Evolutionary conservation across 495 filamentous ascomycete species (phyloP), one percentile per base, ranked within the genome.

Genomic region (Xylaria flabelliformis): DNA sequence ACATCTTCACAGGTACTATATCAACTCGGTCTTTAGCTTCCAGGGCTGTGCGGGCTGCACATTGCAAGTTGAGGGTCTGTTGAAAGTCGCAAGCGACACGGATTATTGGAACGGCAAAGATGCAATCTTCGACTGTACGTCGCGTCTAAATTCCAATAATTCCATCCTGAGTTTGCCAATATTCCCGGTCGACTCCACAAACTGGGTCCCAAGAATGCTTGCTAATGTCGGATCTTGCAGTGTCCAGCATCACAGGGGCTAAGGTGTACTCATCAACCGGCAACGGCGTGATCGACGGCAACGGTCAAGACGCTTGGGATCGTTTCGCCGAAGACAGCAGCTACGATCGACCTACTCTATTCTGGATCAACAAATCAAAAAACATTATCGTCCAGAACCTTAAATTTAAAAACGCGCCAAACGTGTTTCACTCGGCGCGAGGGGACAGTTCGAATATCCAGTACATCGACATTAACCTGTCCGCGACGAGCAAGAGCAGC

Each of bases 301-400:
- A 85, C 74, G 84, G 84, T 7, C 84, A 86, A 69, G 74, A 80
- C 34, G 76, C 82, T 67, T 84, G 75, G 59, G 83, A 85, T 64
- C 55, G 73, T 21, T 85, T 84, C 70, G 82, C 81, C 2, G 42
- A 36, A 10, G 74, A 85, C 67, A 82, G 71, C 36, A 79, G 73
- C 72, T 83, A 82, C 67, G 70, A 46, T 0, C 74, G 84, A 0
- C 84, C 84, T 51, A 85, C 84, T 0, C 74, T 84, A 3, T 77
- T 83, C 26, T 83, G 82, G 59, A 85, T 85, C 71, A 81, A 76
- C 41, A 80, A 79, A 36, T 77, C 78, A 4, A 79, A 76, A 3
- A 73, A 80, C 63, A 79, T 85, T 34, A 76, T 77, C 36, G 32
- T 84, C 10, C 77, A 77, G 4, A 76, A 77, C 46, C 69, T 86